Base-by-base conservation (phyloP, 176 grass and related monocot genomes). In the Musa acuminata region DNA sequence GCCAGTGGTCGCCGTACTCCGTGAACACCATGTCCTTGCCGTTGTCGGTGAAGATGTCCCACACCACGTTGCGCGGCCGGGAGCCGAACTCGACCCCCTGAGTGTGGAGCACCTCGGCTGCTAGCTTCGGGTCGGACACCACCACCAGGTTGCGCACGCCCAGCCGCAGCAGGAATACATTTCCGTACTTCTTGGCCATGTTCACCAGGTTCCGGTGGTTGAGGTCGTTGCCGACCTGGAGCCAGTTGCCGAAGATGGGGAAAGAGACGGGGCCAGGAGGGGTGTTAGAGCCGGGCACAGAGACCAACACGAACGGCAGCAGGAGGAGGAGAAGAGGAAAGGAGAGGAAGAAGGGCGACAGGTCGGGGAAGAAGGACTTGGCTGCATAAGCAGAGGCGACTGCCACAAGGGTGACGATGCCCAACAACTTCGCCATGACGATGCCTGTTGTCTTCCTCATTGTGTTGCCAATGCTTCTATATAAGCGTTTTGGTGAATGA, bases 1-100 rank as follows among this genome's bases (percentile, higher is more conserved):
- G 75, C 75, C 75, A 77, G n/a, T 77, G 75, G 48, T 77, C 75
- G 75, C 75, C 75, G n/a, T 77, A 77, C 60, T 64, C 75, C 13
- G 75, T 77, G 58, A 77, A 77, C 43, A 77, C 75, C 75, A 77
- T 77, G 60, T 77, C 75, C 59, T 64, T 60, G 48, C 60, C 75
- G 20, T 52, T 52, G 20, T 17, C 75, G 1, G 75, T 77, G 75
- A 77, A 77, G 60, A 77, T 77, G 60, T 77, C 75, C 59, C 58
- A 77, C 48, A 77, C 75, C 49, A 77, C 55, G 75, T 77, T 77
- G 57, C 75, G 75, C n/a, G 75, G 75, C 60, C 75, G 75, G 25
- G 75, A 77, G 9, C 75, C 75, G 75, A 77, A 77, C 59, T 77
- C 75, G 0, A 77, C 75, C 26, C 75, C 60, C 75, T 77, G 75